These are phyloP conservation scores for Phytophthora pluvialis DNA, from an alignment of 352 stramenopile genomes.

Conservation along the genomic window DNA sequence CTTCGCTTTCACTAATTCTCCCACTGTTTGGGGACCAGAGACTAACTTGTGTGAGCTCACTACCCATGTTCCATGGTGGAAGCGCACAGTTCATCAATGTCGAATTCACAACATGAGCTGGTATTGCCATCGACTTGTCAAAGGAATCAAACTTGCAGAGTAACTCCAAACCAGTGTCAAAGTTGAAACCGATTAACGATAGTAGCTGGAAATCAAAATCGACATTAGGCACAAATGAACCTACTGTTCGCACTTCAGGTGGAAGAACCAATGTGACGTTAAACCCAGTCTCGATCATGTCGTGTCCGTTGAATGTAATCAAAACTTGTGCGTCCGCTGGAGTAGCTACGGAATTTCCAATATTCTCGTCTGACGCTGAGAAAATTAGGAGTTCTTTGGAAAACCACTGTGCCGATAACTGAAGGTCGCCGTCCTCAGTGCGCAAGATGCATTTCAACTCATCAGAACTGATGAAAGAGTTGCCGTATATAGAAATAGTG, in stretches of 20 bases:
- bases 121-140: conserved; percentile 22
- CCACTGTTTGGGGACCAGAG: conserved; percentile 39
- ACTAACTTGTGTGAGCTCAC: conserved; percentile 27
- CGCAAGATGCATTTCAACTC: conserved; percentile 41
- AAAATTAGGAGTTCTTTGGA: conserved; percentile 39
- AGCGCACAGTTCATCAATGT: conserved; percentile 40
- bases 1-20: conserved; percentile 17
- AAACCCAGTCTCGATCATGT: conserved; percentile 35
- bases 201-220: conserved; percentile 9
- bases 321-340: conserved; percentile 33
- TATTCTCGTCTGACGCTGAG: neutral
- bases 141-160: conserved; percentile 50
- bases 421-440: conserved; percentile 6
- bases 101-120: conserved; percentile 44
- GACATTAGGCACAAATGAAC: neutral
- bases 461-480: conserved; percentile 25
- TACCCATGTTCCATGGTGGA: conserved; percentile 25
- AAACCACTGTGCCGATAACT: conserved; percentile 23
- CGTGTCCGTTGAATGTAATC: conserved; percentile 23
- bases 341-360: neutral
- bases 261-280: conserved; percentile 45
- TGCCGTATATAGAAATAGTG: conserved; percentile 35
- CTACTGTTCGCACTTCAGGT: conserved; percentile 34
- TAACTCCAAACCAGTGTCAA: conserved; percentile 36
- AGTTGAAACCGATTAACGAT: conserved; percentile 47